These are phyloP conservation scores for Yarrowia porcina DNA, from an alignment of 805 yeast genomes.

Conservation along the genomic window DNA sequence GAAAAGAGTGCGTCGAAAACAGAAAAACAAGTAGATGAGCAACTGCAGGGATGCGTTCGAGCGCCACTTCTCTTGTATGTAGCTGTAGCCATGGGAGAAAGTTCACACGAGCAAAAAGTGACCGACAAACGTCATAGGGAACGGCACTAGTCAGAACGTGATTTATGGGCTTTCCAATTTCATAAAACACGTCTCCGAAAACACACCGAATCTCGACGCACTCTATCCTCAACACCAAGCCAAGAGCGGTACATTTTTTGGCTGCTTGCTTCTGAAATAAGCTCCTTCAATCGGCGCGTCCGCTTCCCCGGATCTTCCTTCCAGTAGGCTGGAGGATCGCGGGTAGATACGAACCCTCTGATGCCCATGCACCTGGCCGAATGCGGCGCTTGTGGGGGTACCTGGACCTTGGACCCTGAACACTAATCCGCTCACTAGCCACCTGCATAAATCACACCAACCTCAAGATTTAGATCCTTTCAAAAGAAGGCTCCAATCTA, in stretches of 20 bases:
- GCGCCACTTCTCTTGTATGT: not conserved
- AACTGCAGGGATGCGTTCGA: not conserved
- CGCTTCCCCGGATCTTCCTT: not conserved
- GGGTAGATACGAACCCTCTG: not conserved
- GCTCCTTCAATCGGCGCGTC: not conserved
- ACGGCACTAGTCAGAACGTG: too few relatives aligned
- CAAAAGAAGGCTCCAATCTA: too few relatives aligned
- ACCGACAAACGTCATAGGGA: too few relatives aligned
- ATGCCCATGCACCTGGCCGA: not conserved
- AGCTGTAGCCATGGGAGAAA: not conserved
- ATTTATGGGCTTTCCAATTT: too few relatives aligned
- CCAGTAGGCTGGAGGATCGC: not conserved
- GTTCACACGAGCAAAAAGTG: not conserved
- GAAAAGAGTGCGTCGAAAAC: not conserved
- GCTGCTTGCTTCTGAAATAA: not conserved
- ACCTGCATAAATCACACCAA: not conserved
- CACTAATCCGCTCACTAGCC: not conserved
- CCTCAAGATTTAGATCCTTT: not conserved
- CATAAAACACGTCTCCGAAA: too few relatives aligned
- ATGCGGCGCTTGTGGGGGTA: not conserved
- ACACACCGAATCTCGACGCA: too few relatives aligned
- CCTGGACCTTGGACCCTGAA: not conserved
- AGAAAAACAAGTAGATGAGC: not conserved
- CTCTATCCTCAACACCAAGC: not conserved
- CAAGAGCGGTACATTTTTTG: not conserved